Conservation (phyloP, 2,329 filamentous ascomycete species). For the Diaporthe sp. region DNA sequence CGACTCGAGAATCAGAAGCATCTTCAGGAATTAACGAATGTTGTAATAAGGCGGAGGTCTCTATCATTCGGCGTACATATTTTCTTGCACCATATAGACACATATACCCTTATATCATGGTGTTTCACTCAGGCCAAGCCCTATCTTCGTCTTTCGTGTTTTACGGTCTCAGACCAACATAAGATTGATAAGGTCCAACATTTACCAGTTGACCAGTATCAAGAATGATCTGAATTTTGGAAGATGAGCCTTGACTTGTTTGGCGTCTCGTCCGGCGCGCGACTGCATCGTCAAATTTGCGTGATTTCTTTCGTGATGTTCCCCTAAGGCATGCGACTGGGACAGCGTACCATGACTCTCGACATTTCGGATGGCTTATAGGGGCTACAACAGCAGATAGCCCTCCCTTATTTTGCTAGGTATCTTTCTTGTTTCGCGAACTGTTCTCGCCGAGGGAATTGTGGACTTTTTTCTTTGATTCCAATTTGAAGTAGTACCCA, state of each 20-base stretch:
- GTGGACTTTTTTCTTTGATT: neutral
- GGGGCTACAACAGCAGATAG: no score
- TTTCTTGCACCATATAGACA: conserved; percentile 4
- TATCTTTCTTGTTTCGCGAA: neutral
- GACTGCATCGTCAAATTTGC: neutral
- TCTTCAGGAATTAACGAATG: neutral
- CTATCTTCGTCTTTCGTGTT: neutral
- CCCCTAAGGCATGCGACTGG: no score
- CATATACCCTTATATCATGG: conserved; percentile 4
- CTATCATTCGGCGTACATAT: neutral
- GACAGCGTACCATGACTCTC: no score
- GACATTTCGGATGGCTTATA: no score
- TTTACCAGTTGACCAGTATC: neutral
- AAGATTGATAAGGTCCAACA: no score
- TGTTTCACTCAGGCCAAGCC: neutral
- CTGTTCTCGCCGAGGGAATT: neutral
- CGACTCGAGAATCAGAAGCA: neutral
- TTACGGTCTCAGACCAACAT: neutral
- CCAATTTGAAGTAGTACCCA: no score
- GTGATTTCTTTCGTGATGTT: neutral
- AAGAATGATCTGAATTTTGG: neutral
- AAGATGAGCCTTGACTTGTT: neutral
- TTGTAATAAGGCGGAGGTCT: neutral
- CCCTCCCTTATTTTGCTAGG: neutral
- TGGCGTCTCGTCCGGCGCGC: neutral